Evolutionary conservation across 441 rosid genomes (phyloP), one percentile per base, ranked within the genome.

Genomic region (Biscutella laevigata): DNA sequence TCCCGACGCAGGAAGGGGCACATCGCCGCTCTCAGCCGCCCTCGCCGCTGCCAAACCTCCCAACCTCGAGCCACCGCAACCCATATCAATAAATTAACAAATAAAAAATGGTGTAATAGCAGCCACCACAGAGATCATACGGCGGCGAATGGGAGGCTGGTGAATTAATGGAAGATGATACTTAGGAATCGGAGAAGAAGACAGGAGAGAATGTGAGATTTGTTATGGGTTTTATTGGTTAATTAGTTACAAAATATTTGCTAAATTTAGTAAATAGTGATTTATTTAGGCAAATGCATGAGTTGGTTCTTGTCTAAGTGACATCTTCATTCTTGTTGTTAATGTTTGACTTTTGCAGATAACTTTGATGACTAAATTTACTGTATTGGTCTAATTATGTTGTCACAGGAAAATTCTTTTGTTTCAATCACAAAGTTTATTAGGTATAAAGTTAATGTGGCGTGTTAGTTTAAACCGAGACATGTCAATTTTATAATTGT

Each of bases 41-140:
- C 57, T 59, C 7, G n/a, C 53, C 12, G 15, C 4, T 16, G 36
- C 54, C 11, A 3, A 43, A 48, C 52, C 52, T 32, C 64, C 72
- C 24, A 61, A 26, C 56, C 59, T 76, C 6, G 92, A 84, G 28
- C 37, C 61, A 3, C 72, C 71, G 33, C 78, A 67, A 36, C 84
- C 92, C 94, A 80, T 84, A 38, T 49, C 19, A 40, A 40, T 7
- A 32, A 56, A 13, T 16, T 57, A 64, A 33, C 14, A 40, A 64
- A 40, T 17, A 2, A 17, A 17, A 17, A 13, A 49, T 49, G 49
- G 17, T 34, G 20, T 34, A 27, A 26, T 41, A 15, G 37, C 46
- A 52, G 62, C 57, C 57, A 48, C 58, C 60, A 42, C n/a, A 38
- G 22, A 49, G 25, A 64, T 41, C 63, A 56, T 33, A 26, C 25